These are phyloP conservation scores for grape (Vitis vinifera) DNA, from an alignment of 164 flowering plant genomes.

Conservation along the genomic window DNA sequence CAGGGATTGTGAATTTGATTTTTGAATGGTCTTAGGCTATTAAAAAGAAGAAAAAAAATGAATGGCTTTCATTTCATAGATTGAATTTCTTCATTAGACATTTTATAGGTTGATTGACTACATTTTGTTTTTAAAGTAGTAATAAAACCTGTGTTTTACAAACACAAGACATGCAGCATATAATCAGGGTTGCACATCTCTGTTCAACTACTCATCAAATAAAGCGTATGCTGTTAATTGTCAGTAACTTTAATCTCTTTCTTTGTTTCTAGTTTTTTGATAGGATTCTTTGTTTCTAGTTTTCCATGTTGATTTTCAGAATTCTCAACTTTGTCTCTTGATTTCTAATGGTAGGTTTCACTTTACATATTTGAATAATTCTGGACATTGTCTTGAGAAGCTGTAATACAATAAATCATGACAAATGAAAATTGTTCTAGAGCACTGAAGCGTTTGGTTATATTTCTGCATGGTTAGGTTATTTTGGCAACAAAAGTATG, in stretches of 20 bases:
- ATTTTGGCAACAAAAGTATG: conserved; percentile 88
- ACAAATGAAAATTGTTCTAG: not conserved
- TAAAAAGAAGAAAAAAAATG: too few relatives aligned
- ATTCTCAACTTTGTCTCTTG: not conserved
- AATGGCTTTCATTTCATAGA: too few relatives aligned
- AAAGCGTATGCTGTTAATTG: not conserved
- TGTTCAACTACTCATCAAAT: not conserved
- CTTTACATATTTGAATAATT: not conserved
- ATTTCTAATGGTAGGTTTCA: not conserved
- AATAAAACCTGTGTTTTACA: too few relatives aligned
- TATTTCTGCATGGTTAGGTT: conserved; percentile 38
- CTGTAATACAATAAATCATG: not conserved
- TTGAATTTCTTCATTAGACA: too few relatives aligned
- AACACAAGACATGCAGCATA: not conserved
- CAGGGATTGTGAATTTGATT: not conserved
- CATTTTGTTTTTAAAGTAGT: too few relatives aligned
- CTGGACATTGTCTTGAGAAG: not conserved
- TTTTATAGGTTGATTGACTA: too few relatives aligned
- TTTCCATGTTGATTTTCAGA: not conserved
- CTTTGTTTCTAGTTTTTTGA: too few relatives aligned
- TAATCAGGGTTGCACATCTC: not conserved
- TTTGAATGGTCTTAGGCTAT: too few relatives aligned
- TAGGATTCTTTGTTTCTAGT: too few relatives aligned
- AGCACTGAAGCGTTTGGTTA: not conserved
- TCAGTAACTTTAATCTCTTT: not conserved